Conservation (phyloP, 2,329 filamentous ascomycete genomes). For the Penicillium crustosum region DNA sequence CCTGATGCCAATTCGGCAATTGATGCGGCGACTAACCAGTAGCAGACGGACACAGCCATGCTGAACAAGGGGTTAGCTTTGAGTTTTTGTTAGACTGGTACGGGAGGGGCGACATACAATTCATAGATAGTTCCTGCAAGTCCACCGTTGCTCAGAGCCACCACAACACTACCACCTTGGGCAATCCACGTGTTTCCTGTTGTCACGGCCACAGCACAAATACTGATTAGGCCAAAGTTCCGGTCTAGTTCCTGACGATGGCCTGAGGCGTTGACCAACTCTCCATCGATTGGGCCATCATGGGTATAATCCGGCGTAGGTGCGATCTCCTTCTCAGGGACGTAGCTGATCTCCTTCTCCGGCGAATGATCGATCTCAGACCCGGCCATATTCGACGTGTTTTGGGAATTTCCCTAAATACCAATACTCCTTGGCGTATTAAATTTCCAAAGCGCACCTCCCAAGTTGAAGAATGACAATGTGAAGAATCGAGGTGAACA, state of each 20-base stretch:
- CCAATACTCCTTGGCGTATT: neutral
- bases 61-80: slow-evolving; percentile 27
- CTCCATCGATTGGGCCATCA: slow-evolving; percentile 24
- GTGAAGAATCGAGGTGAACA: neutral
- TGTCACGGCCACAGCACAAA: slow-evolving; percentile 61
- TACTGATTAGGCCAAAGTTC: slow-evolving; percentile 61
- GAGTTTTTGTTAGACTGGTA: neutral
- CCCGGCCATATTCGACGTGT: neutral
- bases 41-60: slow-evolving; percentile 51
- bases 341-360: neutral
- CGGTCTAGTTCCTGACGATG: slow-evolving; percentile 63
- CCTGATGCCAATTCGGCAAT: slow-evolving; percentile 62
- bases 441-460: neutral
- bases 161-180: slow-evolving; percentile 59
- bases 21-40: slow-evolving; percentile 59
- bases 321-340: slow-evolving; percentile 29
- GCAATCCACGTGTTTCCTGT: slow-evolving; percentile 67
- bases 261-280: slow-evolving; percentile 62
- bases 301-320: slow-evolving; percentile 27
- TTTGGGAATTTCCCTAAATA: neutral
- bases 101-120: slow-evolving; percentile 42
- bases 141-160: slow-evolving; percentile 61
- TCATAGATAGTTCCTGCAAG: slow-evolving; percentile 63
- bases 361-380: neutral
- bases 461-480: neutral